A percentile compares a stretch with the other conserved stretches of the same genome.
phyloP scores from a whole-genome alignment of 2,329 filamentous ascomycete genomes.

The Aspergillus uvarum region DNA sequence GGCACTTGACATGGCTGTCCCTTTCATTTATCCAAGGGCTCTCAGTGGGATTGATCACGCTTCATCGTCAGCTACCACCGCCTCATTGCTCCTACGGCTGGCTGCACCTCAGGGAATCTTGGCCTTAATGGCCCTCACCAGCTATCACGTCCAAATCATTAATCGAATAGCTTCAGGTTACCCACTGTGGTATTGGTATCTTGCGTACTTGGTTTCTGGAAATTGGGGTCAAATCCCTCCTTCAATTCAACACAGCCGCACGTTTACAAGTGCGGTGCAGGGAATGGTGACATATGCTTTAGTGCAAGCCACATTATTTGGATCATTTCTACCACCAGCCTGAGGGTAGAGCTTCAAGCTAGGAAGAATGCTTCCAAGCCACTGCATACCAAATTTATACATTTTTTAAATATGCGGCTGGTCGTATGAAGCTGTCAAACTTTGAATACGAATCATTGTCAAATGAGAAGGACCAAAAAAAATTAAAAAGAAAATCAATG shows the following conservation, averaged over 20 bases:
- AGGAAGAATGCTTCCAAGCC: neutral
- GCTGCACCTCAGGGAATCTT: conserved; percentile 73
- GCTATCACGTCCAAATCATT: conserved; percentile 91
- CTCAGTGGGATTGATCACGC: conserved; percentile 12
- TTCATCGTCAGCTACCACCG: conserved; percentile 21
- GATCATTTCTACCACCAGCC: conserved; percentile 88
- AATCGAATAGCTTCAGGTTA: conserved; percentile 85
- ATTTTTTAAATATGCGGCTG: no score
- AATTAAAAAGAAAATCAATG: neutral
- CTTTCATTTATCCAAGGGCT: conserved; percentile 24
- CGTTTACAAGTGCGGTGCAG: conserved; percentile 49
- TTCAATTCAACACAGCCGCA: conserved; percentile 17
- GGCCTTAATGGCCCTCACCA: conserved; percentile 69
- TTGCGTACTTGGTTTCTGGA: conserved; percentile 52
- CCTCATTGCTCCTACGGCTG: conserved; percentile 52
- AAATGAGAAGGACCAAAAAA: neutral
- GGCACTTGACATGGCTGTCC: conserved; percentile 35
- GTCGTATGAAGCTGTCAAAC: no score
- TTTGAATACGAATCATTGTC: neutral
- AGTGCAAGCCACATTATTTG: conserved; percentile 80
- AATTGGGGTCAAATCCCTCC: conserved; percentile 15
- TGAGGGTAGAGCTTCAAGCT: conserved; percentile 36
- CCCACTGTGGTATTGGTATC: conserved; percentile 83
- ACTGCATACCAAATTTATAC: neutral
- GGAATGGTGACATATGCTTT: conserved; percentile 79